Conservation (phyloP, 1,284 basidiomycete genomes). For the Cutaneotrichosporon spelunceum region DNA sequence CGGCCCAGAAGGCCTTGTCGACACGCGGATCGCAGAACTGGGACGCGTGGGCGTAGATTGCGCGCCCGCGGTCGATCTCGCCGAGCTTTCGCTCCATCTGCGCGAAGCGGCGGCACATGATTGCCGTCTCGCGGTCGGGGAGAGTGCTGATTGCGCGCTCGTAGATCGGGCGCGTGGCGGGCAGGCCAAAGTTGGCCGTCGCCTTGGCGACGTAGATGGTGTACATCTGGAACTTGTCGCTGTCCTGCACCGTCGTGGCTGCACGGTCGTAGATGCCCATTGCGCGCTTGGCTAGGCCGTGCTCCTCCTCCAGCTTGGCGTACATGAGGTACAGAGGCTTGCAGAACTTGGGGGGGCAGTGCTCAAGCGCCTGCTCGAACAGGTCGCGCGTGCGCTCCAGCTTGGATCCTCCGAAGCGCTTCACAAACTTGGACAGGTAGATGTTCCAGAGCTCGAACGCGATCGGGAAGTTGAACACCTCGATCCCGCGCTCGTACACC, state of each 20-base stretch:
- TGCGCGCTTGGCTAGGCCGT: slow-evolving; percentile 89
- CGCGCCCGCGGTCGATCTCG: slow-evolving; percentile 94
- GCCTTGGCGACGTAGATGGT: slow-evolving; percentile 97
- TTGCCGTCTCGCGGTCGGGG: slow-evolving; percentile 90
- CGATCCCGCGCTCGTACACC: slow-evolving; percentile 96
- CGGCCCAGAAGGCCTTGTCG: slow-evolving; percentile 86
- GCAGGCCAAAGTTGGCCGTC: slow-evolving; percentile 89
- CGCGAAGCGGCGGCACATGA: slow-evolving; percentile 96
- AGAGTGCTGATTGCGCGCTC: slow-evolving; percentile 91
- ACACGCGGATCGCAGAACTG: slow-evolving; percentile 97
- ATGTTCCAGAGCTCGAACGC: slow-evolving; percentile 99
- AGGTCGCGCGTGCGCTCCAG: slow-evolving; percentile 92
- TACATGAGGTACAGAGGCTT: slow-evolving; percentile 96
- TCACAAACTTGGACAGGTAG: slow-evolving; percentile 94
- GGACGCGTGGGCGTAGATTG: slow-evolving; percentile 93
- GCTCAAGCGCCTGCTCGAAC: slow-evolving; percentile 96
- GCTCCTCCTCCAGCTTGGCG: slow-evolving; percentile 88
- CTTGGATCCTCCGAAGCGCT: slow-evolving; percentile 91
- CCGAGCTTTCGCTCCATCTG: slow-evolving; percentile 94
- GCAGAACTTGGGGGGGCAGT: slow-evolving; percentile 90
- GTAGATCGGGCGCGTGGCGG: slow-evolving; percentile 95
- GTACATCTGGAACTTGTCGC: slow-evolving; percentile 97
- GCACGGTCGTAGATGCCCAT: slow-evolving; percentile 97
- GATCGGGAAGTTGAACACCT: slow-evolving; percentile 95
- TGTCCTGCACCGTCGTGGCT: slow-evolving; percentile 74